Percentiles rank a stretch among this genome's conserved stretches.
Conservation (phyloP, 1,284 basidiomycete genomes). For the Rhodotorula sp. region DNA sequence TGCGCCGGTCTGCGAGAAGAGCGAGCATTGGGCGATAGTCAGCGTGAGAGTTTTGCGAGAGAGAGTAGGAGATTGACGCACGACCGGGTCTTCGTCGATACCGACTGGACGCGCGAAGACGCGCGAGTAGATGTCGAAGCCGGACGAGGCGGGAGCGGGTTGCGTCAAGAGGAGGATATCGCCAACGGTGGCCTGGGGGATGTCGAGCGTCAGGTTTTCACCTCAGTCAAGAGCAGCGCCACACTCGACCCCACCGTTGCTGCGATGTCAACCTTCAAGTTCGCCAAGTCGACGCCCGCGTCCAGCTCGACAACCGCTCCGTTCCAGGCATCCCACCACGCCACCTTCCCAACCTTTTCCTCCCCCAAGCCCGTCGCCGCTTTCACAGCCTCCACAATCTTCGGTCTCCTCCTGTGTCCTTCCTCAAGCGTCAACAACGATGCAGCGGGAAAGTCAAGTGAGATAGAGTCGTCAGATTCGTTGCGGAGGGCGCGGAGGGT, state of each 20-base stretch:
- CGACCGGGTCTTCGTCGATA: slow-evolving; percentile 57
- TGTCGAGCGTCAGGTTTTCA: not conserved
- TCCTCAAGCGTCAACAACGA: slow-evolving; percentile 9
- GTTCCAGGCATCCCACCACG: slow-evolving; percentile 9
- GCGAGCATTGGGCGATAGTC: no score
- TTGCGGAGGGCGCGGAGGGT: slow-evolving; percentile 24
- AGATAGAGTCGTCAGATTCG: slow-evolving; percentile 48
- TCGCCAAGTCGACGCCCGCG: slow-evolving; percentile 6
- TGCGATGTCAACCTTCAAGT: slow-evolving; percentile 2
- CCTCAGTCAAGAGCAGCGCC: no score
- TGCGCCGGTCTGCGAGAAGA: slow-evolving; percentile 52
- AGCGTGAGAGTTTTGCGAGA: not conserved
- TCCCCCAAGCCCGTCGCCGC: not conserved
- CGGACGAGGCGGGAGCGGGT: slow-evolving; percentile 7
- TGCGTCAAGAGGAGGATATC: slow-evolving; percentile 20
- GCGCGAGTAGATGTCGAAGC: slow-evolving; percentile 54
- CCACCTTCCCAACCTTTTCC: not conserved
- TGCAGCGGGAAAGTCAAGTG: slow-evolving; percentile 52
- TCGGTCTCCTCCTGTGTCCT: slow-evolving; percentile 10
- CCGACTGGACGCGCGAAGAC: slow-evolving; percentile 56
- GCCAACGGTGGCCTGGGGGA: not conserved
- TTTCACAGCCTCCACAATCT: slow-evolving; percentile 8
- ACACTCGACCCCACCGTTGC: not conserved
- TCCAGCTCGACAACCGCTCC: slow-evolving; percentile 20
- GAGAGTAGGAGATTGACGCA: not conserved